Percentiles rank a stretch among this genome's conserved stretches.
Conservation (phyloP, 1,284 basidiomycete genomes). For the Fomitopsis pinicola region DNA sequence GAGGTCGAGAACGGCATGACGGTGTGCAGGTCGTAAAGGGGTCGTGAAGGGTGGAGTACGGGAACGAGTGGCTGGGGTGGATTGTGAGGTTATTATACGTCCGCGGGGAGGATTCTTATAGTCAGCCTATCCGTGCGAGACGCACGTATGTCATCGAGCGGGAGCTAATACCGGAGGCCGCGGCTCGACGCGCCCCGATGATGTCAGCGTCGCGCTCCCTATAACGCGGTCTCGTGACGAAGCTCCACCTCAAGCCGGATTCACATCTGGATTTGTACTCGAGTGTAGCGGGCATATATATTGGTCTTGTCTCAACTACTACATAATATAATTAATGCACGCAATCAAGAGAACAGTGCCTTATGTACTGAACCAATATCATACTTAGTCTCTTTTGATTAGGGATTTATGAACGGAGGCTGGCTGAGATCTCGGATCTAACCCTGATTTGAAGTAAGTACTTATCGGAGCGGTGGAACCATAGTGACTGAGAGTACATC, state of each 20-base stretch:
- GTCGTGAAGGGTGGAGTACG: not conserved
- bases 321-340: no score
- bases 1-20: slow-evolving; percentile 5
- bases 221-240: not conserved
- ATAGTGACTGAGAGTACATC: no score
- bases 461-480: no score
- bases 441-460: no score
- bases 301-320: no score
- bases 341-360: no score
- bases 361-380: no score
- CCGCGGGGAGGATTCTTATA: not conserved
- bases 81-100: not conserved
- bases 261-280: no score
- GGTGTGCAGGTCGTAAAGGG: not conserved
- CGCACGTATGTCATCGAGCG: not conserved
- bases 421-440: no score
- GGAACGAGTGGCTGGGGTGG: not conserved
- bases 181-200: not conserved
- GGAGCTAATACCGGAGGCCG: not conserved
- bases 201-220: not conserved
- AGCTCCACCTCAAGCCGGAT: not conserved
- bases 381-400: no score
- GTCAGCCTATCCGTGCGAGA: not conserved
- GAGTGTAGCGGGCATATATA: no score
- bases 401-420: no score